These are phyloP conservation scores for Petunia axillaris DNA, from an alignment of 257 asterid genomes.

Conservation along the genomic window DNA sequence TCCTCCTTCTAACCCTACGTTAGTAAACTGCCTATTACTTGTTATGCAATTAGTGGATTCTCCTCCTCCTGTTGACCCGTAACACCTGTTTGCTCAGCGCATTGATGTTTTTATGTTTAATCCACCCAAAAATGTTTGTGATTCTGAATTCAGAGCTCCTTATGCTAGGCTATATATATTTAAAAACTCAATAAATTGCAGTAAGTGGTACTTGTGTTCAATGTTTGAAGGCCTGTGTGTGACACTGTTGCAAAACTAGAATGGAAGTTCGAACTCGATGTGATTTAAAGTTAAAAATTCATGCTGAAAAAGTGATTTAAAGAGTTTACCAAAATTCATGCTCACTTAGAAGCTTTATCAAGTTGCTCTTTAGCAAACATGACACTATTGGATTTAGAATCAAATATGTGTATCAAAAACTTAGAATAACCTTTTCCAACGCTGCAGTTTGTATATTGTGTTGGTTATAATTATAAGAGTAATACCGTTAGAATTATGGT, in stretches of 20 bases:
- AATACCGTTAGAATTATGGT: not conserved
- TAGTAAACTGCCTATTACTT: not conserved
- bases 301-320: not conserved
- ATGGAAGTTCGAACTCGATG: conserved; percentile 6
- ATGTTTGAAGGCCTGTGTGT: not conserved
- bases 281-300: not conserved
- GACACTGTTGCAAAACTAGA: not conserved
- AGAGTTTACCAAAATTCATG: conserved; percentile 6
- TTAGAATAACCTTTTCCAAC: not conserved
- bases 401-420: not conserved
- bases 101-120: conserved; percentile 6
- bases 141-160: not conserved
- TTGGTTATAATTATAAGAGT: not conserved
- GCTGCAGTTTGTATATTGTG: not conserved
- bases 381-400: not conserved
- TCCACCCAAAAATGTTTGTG: not conserved
- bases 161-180: conserved; percentile 8
- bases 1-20: not conserved
- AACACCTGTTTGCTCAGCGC: not conserved
- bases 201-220: not conserved
- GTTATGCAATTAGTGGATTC: conserved; percentile 6
- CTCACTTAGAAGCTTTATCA: not conserved
- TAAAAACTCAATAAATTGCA: not conserved
- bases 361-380: not conserved
- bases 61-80: not conserved